These are phyloP conservation scores for Trametes pubescens DNA, from an alignment of 1,284 basidiomycete genomes.

Conservation along the genomic window DNA sequence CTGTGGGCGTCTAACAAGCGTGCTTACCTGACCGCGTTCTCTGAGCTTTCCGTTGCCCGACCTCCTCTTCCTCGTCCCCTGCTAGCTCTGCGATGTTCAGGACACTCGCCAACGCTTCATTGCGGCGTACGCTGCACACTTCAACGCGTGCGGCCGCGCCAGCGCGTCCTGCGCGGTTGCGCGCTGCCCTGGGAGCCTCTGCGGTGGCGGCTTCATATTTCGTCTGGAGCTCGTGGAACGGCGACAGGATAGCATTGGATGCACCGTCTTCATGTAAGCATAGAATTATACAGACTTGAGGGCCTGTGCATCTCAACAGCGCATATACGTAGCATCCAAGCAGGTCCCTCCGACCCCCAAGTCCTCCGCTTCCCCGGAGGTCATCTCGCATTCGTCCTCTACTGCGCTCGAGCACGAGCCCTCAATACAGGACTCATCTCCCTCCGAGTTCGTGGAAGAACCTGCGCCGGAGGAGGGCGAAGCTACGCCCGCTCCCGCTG, in stretches of 20 bases:
- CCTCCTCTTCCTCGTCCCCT: not conserved
- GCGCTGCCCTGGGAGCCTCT: slow-evolving; percentile 53
- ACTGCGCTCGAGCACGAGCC: slow-evolving; percentile 26
- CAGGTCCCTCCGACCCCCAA: slow-evolving; percentile 30
- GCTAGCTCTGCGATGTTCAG: slow-evolving; percentile 45
- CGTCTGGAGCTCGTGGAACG: slow-evolving; percentile 47
- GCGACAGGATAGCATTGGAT: slow-evolving; percentile 53
- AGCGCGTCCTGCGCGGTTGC: slow-evolving; percentile 41
- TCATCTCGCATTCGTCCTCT: slow-evolving; percentile 20
- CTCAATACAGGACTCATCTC: slow-evolving; percentile 16
- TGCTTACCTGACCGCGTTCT: slow-evolving; percentile 24
- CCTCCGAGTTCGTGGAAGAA: slow-evolving; percentile 19
- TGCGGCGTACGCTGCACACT: slow-evolving; percentile 58
- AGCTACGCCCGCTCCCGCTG: slow-evolving; percentile 33
- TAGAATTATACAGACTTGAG: not conserved
- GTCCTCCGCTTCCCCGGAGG: slow-evolving; percentile 26
- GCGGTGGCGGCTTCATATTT: slow-evolving; percentile 56
- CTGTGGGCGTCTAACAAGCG: slow-evolving; percentile 8
- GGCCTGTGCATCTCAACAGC: not conserved
- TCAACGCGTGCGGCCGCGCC: slow-evolving; percentile 35
- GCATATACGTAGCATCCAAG: slow-evolving; percentile 26
- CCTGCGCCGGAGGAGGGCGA: slow-evolving; percentile 29
- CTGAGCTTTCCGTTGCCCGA: not conserved
- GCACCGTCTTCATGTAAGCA: slow-evolving; percentile 32
- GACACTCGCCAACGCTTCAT: slow-evolving; percentile 44